Base-by-base conservation (phyloP, 1,284 basidiomycete genomes). In the Erythrobasidium hasegawianum region DNA sequence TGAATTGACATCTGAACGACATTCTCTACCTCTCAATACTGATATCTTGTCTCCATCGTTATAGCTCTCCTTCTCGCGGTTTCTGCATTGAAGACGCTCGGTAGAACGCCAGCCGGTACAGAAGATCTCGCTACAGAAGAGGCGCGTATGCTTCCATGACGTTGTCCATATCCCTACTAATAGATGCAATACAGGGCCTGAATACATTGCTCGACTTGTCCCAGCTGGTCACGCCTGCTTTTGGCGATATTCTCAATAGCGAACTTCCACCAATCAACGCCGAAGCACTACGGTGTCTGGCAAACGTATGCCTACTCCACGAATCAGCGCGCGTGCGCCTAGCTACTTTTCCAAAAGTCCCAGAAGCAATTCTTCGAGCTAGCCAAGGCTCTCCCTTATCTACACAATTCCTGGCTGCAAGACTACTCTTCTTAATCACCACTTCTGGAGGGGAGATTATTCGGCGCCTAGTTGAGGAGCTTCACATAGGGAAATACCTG, bases 81-180 rank as follows among this genome's bases (percentile, higher is more conserved):
- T n/a, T 39, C 20, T 49, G 62, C 62, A 11, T 55, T 65, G 18
- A 65, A 65, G 49, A 65, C 56, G 20, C 47, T 65, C 13, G 62
- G 62, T 22, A 57, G 62, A 29, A 57, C 56, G 41, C 22, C 55
- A 50, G 56, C 24, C 2, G 62, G 62, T 26, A 65, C 62, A 26
- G 62, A 65, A 47, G 62, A 65, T 52, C 62, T 65, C 43, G 62
- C 62, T 40, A 52, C 62, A 24, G 62, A 65, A 40, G 55, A 65
- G 62, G 62, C 13, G 2, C 27, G n/a, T 16, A 50, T 11, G 47
- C 14, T 9, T 40, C 38, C 20, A 18, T 13, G 16, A 14, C 27
- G 8, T 39, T 54, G 14, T n/a, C 14, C 20, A 29, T n/a, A 53
- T 52, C n/a, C 9, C n/a, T 52, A 14, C 22, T 18, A 18, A 38